These are phyloP conservation scores for Solanum aculeatissimum DNA, from an alignment of 305 asterid genomes.

Conservation along the genomic window DNA sequence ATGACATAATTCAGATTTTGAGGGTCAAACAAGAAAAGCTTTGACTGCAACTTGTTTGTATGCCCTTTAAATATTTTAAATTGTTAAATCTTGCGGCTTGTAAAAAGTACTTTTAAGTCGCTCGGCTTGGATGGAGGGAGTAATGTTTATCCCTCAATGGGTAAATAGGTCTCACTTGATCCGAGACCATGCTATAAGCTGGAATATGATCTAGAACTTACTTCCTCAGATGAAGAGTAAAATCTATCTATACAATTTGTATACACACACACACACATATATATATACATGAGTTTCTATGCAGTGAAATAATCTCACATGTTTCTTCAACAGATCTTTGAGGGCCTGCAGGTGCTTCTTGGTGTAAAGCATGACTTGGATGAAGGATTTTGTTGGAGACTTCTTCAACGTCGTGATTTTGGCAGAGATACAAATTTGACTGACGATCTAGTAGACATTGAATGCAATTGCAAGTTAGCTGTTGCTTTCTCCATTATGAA, in stretches of 20 bases:
- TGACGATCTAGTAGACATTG: slow-evolving; percentile 30
- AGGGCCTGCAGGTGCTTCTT: slow-evolving; percentile 49
- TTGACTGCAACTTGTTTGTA: too few species aligned
- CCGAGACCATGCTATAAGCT: not conserved
- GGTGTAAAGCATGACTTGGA: slow-evolving; percentile 65
- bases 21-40: too few species aligned
- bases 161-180: not conserved
- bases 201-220: not conserved
- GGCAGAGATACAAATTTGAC: slow-evolving; percentile 19
- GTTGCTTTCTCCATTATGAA: slow-evolving; percentile 70
- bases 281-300: not conserved
- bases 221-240: not conserved
- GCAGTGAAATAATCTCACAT: slow-evolving; percentile 13
- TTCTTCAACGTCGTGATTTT: slow-evolving; percentile 51
- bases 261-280: too few species aligned
- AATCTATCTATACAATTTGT: not conserved
- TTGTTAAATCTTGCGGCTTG: too few species aligned
- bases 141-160: not conserved
- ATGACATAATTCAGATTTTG: too few species aligned
- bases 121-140: too few species aligned
- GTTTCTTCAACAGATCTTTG: slow-evolving; percentile 42
- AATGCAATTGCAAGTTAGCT: slow-evolving; percentile 77
- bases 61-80: too few species aligned
- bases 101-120: too few species aligned
- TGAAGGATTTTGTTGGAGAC: slow-evolving; percentile 66